Percentiles rank a stretch among this genome's conserved stretches.
These are phyloP conservation scores for Asterochloris erici DNA, from an alignment of 139 green algal species.

Conservation along the genomic window DNA sequence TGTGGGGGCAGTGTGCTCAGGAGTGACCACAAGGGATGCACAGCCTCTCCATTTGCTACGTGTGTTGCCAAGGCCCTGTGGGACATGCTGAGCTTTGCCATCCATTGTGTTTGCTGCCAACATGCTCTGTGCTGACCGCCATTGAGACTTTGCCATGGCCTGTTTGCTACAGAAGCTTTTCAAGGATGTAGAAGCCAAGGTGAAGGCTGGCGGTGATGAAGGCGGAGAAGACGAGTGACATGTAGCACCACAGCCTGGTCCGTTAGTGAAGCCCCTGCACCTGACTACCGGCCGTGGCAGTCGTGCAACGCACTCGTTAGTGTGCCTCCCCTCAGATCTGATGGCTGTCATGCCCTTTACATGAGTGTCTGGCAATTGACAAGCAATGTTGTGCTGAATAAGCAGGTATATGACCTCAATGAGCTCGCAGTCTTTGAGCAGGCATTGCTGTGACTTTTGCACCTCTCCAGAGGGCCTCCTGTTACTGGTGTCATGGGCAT, in stretches of 20 bases:
- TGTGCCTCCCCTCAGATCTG: not conserved
- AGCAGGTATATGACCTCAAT: not conserved
- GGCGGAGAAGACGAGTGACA: conserved; percentile 8
- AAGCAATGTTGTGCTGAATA: not conserved
- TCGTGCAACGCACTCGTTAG: too few relatives aligned
- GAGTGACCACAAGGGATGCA: too few relatives aligned
- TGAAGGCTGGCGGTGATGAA: conserved; percentile 10
- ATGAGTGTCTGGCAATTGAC: not conserved
- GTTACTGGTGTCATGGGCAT: too few relatives aligned
- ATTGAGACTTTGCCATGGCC: not conserved
- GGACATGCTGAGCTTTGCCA: not conserved
- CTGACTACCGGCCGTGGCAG: too few relatives aligned
- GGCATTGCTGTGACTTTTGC: not conserved
- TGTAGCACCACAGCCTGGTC: conserved; percentile 4
- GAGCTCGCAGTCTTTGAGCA: not conserved
- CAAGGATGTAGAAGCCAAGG: conserved; percentile 21
- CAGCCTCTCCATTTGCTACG: too few relatives aligned
- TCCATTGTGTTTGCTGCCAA: not conserved
- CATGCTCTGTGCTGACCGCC: not conserved
- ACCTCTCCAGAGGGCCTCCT: too few relatives aligned
- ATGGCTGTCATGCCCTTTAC: not conserved
- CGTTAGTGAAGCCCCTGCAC: not conserved
- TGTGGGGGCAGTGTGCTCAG: too few relatives aligned
- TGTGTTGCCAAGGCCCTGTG: too few relatives aligned
- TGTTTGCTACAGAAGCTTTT: conserved; percentile 27